Percentiles rank a stretch among this genome's conserved stretches.
These are phyloP conservation scores for Globisporangium paddicum DNA, from an alignment of 352 stramenopile genomes.

Conservation along the genomic window DNA sequence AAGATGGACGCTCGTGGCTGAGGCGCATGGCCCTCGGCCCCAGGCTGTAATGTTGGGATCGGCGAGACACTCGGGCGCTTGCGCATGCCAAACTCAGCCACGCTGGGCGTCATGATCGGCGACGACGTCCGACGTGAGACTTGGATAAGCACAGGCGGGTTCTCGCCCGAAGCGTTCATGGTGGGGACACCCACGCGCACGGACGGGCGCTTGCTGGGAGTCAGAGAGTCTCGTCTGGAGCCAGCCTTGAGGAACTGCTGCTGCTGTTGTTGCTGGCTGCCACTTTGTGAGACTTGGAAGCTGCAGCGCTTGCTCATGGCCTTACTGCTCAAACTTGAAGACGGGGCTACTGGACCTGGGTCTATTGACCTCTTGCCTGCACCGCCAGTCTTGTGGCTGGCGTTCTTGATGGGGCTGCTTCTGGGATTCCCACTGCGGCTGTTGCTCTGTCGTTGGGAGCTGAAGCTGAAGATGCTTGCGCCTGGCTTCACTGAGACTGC, in stretches of 20 bases:
- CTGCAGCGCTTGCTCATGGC: background rate
- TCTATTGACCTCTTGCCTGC: background rate
- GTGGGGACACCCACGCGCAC: slow-evolving; percentile 8
- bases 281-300: background rate
- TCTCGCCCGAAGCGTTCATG: background rate
- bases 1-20: slow-evolving; percentile 23
- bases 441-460: background rate
- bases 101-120: slow-evolving; percentile 28
- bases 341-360: background rate
- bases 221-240: slow-evolving; percentile 2
- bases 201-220: slow-evolving; percentile 4
- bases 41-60: slow-evolving; percentile 20
- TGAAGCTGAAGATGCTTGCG: background rate
- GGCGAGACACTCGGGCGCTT: slow-evolving; percentile 50
- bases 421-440: background rate
- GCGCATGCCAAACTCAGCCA: slow-evolving; percentile 24
- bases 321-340: background rate
- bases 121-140: slow-evolving; percentile 61
- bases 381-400: background rate
- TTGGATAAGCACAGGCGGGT: slow-evolving; percentile 35
- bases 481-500: background rate
- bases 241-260: background rate
- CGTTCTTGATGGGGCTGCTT: background rate
- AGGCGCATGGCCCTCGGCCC: background rate
- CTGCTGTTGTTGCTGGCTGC: background rate